A percentile compares a stretch with the other conserved stretches of the same genome.
Evolutionary conservation across 2,329 filamentous ascomycete genomes (phyloP).

Genomic region (Trichoderma aggressivum): DNA sequence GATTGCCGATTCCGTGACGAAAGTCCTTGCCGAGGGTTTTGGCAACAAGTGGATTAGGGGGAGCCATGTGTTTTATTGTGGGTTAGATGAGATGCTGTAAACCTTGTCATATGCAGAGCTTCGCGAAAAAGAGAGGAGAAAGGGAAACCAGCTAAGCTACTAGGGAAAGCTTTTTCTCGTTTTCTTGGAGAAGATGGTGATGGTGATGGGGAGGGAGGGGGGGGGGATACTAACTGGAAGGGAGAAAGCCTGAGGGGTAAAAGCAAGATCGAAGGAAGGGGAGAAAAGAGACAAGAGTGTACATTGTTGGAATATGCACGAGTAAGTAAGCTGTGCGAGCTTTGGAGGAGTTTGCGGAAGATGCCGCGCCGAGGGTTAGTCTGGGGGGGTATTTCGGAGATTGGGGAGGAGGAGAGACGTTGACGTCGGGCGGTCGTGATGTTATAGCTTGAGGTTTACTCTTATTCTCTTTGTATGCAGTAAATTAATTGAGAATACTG

Average conservation of each 20-base stretch:
- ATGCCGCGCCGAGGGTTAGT: neutral
- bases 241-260: neutral
- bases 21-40: neutral
- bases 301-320: neutral
- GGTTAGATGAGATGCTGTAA: neutral
- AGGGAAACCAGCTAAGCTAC: no score
- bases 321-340: neutral
- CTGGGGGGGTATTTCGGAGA: neutral
- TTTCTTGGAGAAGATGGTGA: neutral
- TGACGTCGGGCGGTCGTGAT: neutral
- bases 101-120: neutral
- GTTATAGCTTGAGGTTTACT: no score
- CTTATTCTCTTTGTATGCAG: neutral
- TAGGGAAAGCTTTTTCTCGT: neutral
- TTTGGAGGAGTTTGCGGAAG: neutral
- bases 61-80: neutral
- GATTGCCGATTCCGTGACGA: neutral
- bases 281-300: neutral
- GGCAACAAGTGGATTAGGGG: neutral
- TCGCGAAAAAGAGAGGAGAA: neutral
- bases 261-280: neutral
- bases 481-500: neutral
- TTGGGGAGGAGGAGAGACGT: neutral
- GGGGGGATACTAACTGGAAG: neutral
- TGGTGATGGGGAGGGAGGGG: neutral